A percentile compares a stretch with the other conserved stretches of the same genome.
These are phyloP conservation scores for Colletotrichum sp. DNA, from an alignment of 2,329 filamentous ascomycete species.

Conservation along the genomic window DNA sequence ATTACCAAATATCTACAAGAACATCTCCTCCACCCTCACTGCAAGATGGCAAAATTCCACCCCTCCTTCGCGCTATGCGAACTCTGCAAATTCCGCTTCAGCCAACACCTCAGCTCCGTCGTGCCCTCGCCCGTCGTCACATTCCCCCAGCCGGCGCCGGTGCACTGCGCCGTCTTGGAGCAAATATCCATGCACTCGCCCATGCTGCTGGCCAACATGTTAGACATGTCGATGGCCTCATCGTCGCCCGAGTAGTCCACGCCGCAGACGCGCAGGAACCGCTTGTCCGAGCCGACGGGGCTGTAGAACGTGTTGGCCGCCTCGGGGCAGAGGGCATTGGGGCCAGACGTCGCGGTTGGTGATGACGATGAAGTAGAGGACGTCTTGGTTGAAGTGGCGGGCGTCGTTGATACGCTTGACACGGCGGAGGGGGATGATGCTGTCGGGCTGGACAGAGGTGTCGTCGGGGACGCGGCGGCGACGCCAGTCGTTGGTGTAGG, in stretches of 20 bases:
- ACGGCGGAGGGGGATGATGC: background rate
- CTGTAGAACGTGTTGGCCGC: conserved; percentile 49
- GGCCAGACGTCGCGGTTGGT: conserved; percentile 27
- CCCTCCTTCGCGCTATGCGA: conserved; percentile 34
- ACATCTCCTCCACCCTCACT: background rate
- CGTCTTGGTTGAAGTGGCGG: background rate
- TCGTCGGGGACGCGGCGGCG: background rate
- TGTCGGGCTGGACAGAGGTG: background rate
- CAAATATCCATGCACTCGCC: conserved; percentile 51
- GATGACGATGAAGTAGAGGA: conserved; percentile 24
- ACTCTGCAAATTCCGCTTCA: conserved; percentile 43
- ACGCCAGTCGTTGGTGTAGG: background rate
- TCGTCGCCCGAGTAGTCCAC: conserved; percentile 46
- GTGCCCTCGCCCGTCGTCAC: conserved; percentile 41
- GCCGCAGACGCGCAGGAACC: conserved; percentile 50
- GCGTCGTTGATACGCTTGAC: background rate
- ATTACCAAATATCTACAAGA: background rate
- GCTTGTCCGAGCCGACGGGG: conserved; percentile 43
- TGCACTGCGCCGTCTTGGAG: conserved; percentile 42
- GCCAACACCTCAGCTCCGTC: conserved; percentile 46
- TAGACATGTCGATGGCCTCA: conserved; percentile 38
- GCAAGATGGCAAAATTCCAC: conserved; percentile 50
- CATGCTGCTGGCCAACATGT: conserved; percentile 41
- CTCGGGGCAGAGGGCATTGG: conserved; percentile 41
- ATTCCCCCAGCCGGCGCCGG: conserved; percentile 50